Evolutionary conservation across 768 basidiomycete species (phyloP).

Genomic region (Lentinula lateritia): DNA sequence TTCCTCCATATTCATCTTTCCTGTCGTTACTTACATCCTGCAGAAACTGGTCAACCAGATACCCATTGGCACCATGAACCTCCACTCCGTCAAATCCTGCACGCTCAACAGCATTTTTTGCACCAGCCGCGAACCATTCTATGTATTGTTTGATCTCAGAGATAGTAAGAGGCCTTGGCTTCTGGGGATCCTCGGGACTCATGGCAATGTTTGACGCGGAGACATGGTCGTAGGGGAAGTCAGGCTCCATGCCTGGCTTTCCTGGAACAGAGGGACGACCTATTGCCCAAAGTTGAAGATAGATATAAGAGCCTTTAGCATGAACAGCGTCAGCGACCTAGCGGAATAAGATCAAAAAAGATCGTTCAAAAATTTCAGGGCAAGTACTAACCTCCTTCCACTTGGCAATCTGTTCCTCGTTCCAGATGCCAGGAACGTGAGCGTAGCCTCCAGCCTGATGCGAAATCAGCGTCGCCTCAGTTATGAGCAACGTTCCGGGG

Average conservation of each 20-base stretch:
- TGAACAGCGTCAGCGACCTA: slow-evolving; percentile 46
- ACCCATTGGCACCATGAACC: slow-evolving; percentile 27
- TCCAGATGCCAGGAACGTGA: slow-evolving; percentile 17
- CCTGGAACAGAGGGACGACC: slow-evolving; percentile 25
- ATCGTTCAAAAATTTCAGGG: not conserved
- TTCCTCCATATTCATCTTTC: slow-evolving; percentile 50
- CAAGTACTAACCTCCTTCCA: slow-evolving; percentile 13
- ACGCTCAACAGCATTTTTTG: slow-evolving; percentile 34
- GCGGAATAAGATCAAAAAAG: not conserved
- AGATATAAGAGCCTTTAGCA: slow-evolving; percentile 29
- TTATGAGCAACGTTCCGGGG: slow-evolving; percentile 31
- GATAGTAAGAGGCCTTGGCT: slow-evolving; percentile 28
- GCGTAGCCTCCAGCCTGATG: slow-evolving; percentile 16
- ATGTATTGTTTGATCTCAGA: slow-evolving; percentile 36
- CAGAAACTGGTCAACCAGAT: slow-evolving; percentile 42
- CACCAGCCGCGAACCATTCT: slow-evolving; percentile 35
- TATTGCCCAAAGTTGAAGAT: slow-evolving; percentile 47
- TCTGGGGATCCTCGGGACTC: not conserved
- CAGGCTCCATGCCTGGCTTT: slow-evolving; percentile 6
- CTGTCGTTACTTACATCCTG: slow-evolving; percentile 36
- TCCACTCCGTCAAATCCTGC: slow-evolving; percentile 60
- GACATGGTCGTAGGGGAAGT: slow-evolving; percentile 15
- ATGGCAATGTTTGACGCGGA: slow-evolving; percentile 17
- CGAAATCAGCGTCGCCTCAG: slow-evolving; percentile 35
- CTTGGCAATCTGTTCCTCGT: slow-evolving; percentile 10